Conservation (phyloP, 306 rosid species). For the Prunus campanulata region DNA sequence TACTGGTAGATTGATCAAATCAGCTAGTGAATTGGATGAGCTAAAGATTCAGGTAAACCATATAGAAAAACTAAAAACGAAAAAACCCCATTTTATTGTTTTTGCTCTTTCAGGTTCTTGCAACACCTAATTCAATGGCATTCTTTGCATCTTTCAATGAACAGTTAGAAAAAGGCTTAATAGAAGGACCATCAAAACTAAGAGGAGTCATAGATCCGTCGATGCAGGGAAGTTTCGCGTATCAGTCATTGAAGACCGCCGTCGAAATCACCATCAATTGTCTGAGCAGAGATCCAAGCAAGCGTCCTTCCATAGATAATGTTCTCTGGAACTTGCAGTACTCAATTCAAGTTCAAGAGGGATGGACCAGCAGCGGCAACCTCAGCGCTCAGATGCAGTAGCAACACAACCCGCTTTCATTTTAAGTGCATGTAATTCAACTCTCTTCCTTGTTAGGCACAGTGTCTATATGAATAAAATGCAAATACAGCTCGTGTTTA, state of each 20-base stretch:
- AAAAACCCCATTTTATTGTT: too few relatives aligned
- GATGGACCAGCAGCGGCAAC: constrained; percentile 84
- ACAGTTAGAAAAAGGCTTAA: constrained; percentile 64
- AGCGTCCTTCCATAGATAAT: constrained; percentile 88
- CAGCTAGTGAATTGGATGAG: constrained; percentile 50
- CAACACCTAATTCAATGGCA: not conserved
- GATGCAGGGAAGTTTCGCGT: constrained; percentile 52
- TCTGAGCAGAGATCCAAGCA: constrained; percentile 50
- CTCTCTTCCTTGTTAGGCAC: not conserved
- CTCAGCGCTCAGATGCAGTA: constrained; percentile 40
- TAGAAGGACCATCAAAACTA: constrained; percentile 45
- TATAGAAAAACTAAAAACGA: not conserved
- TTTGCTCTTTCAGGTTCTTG: not conserved
- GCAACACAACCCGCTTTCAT: not conserved
- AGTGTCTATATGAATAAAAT: constrained; percentile 20
- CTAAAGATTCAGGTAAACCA: constrained; percentile 54
- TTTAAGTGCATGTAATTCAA: not conserved
- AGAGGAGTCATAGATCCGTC: constrained; percentile 40
- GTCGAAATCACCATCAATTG: constrained; percentile 67
- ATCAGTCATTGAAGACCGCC: constrained; percentile 67
- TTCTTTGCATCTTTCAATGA: not conserved
- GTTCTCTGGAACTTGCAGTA: constrained; percentile 90
- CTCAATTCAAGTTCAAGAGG: constrained; percentile 87
- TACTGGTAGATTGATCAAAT: constrained; percentile 56
- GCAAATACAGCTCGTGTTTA: constrained; percentile 23